A percentile compares a stretch with the other conserved stretches of the same genome.
Conservation (phyloP, 306 rosid genomes). For the Canavalia ensiformis region DNA sequence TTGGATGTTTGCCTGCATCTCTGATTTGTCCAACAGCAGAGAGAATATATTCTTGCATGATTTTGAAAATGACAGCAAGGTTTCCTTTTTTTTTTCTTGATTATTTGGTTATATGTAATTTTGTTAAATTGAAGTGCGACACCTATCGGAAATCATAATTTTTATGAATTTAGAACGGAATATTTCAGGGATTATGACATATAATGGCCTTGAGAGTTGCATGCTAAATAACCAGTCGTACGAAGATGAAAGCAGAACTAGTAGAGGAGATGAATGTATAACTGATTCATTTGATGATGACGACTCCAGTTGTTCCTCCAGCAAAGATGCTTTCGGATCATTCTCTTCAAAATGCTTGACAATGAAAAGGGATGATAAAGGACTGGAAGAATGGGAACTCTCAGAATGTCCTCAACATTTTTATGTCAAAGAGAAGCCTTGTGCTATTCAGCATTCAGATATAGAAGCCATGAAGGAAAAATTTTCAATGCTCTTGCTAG, state of each 20-base stretch:
- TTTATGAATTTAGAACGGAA: constrained; percentile 34
- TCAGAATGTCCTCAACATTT: constrained; percentile 66
- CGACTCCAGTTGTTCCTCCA: constrained; percentile 81
- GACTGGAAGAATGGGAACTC: constrained; percentile 77
- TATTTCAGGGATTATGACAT: constrained; percentile 85
- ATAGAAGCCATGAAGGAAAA: constrained; percentile 88
- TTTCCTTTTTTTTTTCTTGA: constrained; percentile 1
- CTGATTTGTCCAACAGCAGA: constrained; percentile 41
- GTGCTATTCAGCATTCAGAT: constrained; percentile 63
- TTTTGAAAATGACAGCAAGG: constrained; percentile 49
- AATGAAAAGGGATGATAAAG: constrained; percentile 67
- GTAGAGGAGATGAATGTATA: constrained; percentile 83
- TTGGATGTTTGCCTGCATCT: constrained; percentile 52
- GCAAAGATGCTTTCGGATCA: constrained; percentile 85
- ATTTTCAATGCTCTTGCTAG: constrained; percentile 81
- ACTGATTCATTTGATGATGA: constrained; percentile 85
- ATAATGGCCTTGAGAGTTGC: constrained; percentile 92
- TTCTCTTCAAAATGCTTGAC: constrained; percentile 84
- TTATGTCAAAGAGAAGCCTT: constrained; percentile 71
- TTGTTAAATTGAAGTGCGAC: constrained; percentile 8
- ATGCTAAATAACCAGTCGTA: constrained; percentile 68
- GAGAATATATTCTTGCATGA: constrained; percentile 54
- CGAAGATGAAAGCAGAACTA: constrained; percentile 81
- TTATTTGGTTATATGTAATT: constrained; percentile 29
- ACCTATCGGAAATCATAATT: constrained; percentile 14